Percentiles rank a stretch among this genome's conserved stretches.
phyloP scores from a whole-genome alignment of 495 filamentous ascomycete species.

The Oleoguttula mirabilis region DNA sequence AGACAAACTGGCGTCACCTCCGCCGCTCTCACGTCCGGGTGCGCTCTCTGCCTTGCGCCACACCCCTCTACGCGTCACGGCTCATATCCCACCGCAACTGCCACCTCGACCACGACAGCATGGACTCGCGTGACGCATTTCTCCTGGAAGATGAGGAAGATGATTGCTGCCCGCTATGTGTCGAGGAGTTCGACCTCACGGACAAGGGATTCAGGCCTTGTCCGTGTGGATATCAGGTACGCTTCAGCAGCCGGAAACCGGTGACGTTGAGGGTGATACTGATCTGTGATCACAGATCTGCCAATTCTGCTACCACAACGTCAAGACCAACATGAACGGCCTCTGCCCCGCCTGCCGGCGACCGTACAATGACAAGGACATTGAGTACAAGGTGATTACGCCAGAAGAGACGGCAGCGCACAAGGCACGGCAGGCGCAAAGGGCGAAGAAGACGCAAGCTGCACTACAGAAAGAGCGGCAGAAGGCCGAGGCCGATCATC shows the following conservation, averaged over 20 bases:
- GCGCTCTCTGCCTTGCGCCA: conserved; percentile 2
- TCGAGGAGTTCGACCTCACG: conserved; percentile 95
- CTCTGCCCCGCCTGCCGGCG: conserved; percentile 92
- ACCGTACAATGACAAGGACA: conserved; percentile 89
- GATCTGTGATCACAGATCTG: conserved; percentile 74
- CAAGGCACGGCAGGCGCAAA: conserved; percentile 77
- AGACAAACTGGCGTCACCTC: conserved; percentile 11
- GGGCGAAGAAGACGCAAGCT: conserved; percentile 82
- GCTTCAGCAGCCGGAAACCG: too few species aligned
- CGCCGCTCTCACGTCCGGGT: not conserved
- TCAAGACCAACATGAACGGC: conserved; percentile 89
- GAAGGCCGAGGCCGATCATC: conserved; percentile 87
- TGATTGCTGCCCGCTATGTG: conserved; percentile 68
- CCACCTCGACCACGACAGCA: conserved; percentile 76
- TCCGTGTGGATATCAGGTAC: conserved; percentile 95
- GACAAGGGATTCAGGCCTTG: conserved; percentile 97
- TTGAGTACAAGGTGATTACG: conserved; percentile 88
- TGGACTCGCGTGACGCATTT: too few species aligned
- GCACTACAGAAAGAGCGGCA: conserved; percentile 89
- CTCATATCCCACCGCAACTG: conserved; percentile 20
- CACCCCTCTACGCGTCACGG: conserved; percentile 7
- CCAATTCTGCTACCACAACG: conserved; percentile 99
- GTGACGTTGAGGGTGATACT: not conserved
- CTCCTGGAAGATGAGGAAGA: conserved; percentile 97
- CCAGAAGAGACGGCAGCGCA: conserved; percentile 67